A percentile compares a stretch with the other conserved stretches of the same genome.
Conservation (phyloP, 345 rosid genomes). For the Moricandia arvensis region DNA sequence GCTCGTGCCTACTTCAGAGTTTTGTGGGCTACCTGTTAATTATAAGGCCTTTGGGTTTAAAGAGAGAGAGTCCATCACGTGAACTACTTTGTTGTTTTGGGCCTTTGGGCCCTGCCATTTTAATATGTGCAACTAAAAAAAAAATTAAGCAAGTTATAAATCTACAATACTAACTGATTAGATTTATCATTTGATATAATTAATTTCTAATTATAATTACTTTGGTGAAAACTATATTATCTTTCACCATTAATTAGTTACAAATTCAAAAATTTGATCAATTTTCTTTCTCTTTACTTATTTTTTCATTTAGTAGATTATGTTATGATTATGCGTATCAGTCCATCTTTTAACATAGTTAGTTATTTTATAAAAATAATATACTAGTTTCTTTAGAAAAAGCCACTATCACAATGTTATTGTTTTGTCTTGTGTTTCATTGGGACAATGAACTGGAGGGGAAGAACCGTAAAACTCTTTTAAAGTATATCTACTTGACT, state of each 20-base stretch:
- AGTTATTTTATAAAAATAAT: background rate
- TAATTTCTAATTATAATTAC: background rate
- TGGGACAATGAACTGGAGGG: background rate
- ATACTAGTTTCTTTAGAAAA: background rate
- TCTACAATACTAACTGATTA: background rate
- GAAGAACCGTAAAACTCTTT: background rate
- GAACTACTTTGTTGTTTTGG: background rate
- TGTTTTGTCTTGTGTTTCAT: background rate
- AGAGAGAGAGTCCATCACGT: background rate
- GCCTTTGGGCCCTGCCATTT: background rate
- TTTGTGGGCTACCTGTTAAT: background rate
- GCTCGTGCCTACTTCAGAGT: background rate
- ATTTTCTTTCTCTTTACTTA: background rate
- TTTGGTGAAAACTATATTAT: background rate
- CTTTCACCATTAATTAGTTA: background rate
- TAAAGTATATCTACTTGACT: background rate
- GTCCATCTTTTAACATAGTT: background rate
- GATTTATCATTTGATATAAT: background rate
- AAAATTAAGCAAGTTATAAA: background rate
- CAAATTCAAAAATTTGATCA: background rate
- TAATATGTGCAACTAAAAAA: background rate
- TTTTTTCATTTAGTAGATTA: background rate
- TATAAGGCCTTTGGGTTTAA: conserved; percentile 16
- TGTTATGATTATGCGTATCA: background rate
- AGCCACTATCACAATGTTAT: background rate